These are phyloP conservation scores for Nasturtium officinale DNA, from an alignment of 345 rosid species.

Conservation along the genomic window DNA sequence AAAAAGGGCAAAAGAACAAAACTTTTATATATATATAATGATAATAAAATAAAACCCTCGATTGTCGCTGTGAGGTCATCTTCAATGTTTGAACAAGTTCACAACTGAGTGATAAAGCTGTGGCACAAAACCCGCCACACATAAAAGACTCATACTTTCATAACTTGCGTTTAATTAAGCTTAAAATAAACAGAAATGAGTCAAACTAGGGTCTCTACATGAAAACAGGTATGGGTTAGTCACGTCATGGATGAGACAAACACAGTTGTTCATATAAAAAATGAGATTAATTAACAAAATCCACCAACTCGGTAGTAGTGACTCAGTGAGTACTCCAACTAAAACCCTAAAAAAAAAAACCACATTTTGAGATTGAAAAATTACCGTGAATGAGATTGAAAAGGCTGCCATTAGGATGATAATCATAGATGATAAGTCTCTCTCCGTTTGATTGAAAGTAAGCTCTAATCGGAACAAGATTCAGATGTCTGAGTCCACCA, in stretches of 20 bases:
- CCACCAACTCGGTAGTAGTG: slow-evolving; percentile 22
- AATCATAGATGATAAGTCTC: slow-evolving; percentile 79
- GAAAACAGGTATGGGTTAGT: slow-evolving; percentile 11
- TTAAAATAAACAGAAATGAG: slow-evolving; percentile 13
- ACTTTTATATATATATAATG: not conserved
- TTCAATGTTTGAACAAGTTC: slow-evolving; percentile 22
- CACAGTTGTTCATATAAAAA: not conserved
- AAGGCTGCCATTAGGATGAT: slow-evolving; percentile 89
- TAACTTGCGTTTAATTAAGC: slow-evolving; percentile 1
- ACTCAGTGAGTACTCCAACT: slow-evolving; percentile 21
- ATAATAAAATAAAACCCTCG: slow-evolving; percentile 28
- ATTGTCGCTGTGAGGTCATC: slow-evolving; percentile 41
- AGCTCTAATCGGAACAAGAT: slow-evolving; percentile 75
- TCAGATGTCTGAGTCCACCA: slow-evolving; percentile 67
- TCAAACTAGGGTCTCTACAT: slow-evolving; percentile 14
- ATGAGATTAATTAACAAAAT: slow-evolving; percentile 5
- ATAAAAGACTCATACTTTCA: slow-evolving; percentile 21
- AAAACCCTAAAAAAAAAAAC: not conserved
- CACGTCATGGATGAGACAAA: slow-evolving; percentile 38
- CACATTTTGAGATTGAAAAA: not conserved
- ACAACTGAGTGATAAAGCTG: slow-evolving; percentile 15
- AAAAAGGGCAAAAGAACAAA: slow-evolving; percentile 37
- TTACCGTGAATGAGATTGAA: slow-evolving; percentile 91
- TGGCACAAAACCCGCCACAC: slow-evolving; percentile 36
- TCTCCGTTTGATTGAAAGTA: slow-evolving; percentile 87